Evolutionary conservation across 345 rosid species (phyloP), one percentile per base, ranked within the genome.

Genomic region (Sonneratia alba): DNA sequence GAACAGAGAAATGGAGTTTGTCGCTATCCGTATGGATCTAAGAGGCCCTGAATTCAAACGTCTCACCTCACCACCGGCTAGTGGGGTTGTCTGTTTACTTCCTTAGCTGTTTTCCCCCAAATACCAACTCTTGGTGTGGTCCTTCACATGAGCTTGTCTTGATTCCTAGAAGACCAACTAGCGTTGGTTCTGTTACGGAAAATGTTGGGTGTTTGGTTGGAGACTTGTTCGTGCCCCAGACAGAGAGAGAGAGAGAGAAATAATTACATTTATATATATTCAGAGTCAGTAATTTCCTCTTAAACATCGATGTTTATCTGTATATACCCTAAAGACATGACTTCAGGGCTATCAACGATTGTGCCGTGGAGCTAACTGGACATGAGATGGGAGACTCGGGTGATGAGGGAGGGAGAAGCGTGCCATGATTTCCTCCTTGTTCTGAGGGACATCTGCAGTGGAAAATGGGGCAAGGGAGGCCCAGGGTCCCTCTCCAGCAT

Each of bases 341-440:
- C 32, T 27, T 27, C 32, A 1, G 32, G 32, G 32, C 32, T 27
- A 27, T 27, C 32, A 27, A 27, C 1, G 32, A 27, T 27, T 27
- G 32, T 27, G 32, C 32, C 32, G 32, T 27, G 32, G 0, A 27
- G 19, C 55, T 14, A 49, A 0, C 9, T 15, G 75, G 74, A 74
- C 64, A 11, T 67, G 68, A 78, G 82, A 37, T 24, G 48, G 57
- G 64, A 56, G 37, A 9, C 36, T 63, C 57, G 55, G 61, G 67
- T 69, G 48, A 69, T 67, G 74, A 71, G 43, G 37, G 37, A 57
- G 38, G 27, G 18, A 66, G 70, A 27, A 27, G 32, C 32, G 47
- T 70, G 79, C 85, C 91, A 80, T 84, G 75, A 87, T 84, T 87
- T 85, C 63, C 87, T 84, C 87, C 91, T 87, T 87, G 89, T 87